Base-by-base conservation (phyloP, 495 filamentous ascomycete species). In the Aspergillus mulundensis region DNA sequence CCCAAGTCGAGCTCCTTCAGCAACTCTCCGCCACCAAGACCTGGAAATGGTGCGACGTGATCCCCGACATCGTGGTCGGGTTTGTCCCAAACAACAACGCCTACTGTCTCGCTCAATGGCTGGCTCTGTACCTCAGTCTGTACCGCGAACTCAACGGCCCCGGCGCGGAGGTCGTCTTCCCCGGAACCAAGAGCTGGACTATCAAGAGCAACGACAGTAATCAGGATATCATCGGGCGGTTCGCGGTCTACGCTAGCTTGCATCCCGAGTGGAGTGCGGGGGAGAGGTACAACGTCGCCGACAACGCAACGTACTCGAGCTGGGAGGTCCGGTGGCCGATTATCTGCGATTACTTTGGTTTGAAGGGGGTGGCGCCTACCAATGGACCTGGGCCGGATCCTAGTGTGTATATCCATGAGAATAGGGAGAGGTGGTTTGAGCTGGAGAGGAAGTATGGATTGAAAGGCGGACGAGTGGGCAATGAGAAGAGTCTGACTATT, bases 21-120 rank as follows among this genome's bases (percentile, higher is more conserved):
- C 49, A 50, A 7, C 57, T 70, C 0, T 68, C 65, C 7, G 69
- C 71, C 49, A 59, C 30, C 2, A 18, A 19, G 3, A 12, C 16
- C 7, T 76, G 75, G 76, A 68, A 50, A 0, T 77, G 66, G 56
- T 70, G 58, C 16, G 74, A 78, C 45, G 67, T 78, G 50, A 64
- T 72, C 8, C 75, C 75, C 0, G 75, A 77, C 50, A 66, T 58
- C 0, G 69, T 78, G 28, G 65, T 79, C 12, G 76, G 76, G 0
- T 77, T 77, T 47, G 69, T 66, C 11, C 76, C 76, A 0, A 56
- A 62, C 15, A 58, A 59, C 30, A 79, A 76, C 49, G 66, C 66
- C 5, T 75, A 74, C 70, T 72, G 72, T 54, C 59, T 75, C 24
- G 73, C 68, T 0, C 60, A 74, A 38, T 67, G 66, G 14, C 60